These are phyloP conservation scores for Petunia hybrid DNA, from an alignment of 305 asterid genomes.

Conservation along the genomic window DNA sequence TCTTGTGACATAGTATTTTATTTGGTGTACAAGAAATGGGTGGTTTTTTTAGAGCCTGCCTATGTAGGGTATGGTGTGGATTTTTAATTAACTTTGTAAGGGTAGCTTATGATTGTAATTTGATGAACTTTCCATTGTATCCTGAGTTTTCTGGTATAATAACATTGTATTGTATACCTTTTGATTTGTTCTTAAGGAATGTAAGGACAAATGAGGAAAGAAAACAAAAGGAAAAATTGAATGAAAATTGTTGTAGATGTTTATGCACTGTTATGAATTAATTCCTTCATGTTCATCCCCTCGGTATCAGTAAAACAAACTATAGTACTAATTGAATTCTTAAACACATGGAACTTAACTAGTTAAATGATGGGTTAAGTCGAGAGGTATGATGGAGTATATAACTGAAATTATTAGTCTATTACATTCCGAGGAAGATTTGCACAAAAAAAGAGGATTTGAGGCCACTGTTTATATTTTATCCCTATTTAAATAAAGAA, in stretches of 20 bases:
- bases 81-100: conserved; percentile 21
- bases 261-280: not conserved
- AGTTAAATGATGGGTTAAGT: not conserved
- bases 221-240: not conserved
- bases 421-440: no score
- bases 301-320: no score
- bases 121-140: conserved; percentile 14
- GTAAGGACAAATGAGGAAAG: conserved; percentile 13
- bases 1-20: conserved; percentile 27
- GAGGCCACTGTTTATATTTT: no score
- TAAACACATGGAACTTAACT: not conserved
- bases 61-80: not conserved
- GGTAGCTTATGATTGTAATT: not conserved
- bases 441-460: no score
- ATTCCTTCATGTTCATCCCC: not conserved
- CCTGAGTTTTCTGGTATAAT: not conserved
- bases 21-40: conserved; percentile 29
- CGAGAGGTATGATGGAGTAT: not conserved
- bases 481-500: no score
- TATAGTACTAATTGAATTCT: not conserved
- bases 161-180: conserved; percentile 24
- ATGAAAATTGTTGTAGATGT: conserved; percentile 6
- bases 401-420: not conserved
- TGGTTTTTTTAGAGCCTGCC: not conserved
- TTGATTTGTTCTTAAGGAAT: conserved; percentile 25